Base-by-base conservation (phyloP, 2,329 filamentous ascomycete genomes). In the Arthrobotrys musiformis region DNA sequence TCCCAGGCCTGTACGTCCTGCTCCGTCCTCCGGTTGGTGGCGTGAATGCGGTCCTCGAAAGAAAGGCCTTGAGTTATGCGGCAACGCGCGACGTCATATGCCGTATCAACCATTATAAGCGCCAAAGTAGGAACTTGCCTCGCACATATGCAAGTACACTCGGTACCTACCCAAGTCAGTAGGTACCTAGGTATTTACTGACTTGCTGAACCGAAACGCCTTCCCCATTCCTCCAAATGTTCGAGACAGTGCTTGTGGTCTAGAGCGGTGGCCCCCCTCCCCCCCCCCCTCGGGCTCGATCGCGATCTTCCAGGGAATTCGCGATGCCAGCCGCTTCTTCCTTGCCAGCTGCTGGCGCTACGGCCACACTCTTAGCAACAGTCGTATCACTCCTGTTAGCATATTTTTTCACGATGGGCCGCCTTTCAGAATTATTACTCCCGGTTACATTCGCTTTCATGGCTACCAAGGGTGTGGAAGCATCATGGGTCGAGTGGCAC, bases 401-500 rank as follows among this genome's bases (percentile, higher is more conserved):
- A n/a, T 58, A 61, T 13, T 9, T 24, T n/a, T 74, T 37, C 19
- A 46, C 37, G 6, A 61, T 62, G 42, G 26, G 19, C 48, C 26
- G 48, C 15, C 33, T 75, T 4, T 56, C 33, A 17, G 50, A 48
- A 6, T 35, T 75, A 7, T n/a, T 69, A 40, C 42, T 46, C 19
- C 63, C 63, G 24, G 40, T 48, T 6, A 19, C 30, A 7, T 30
- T 69, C 30, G 26, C n/a, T 22, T 35, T 50, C 35, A 22, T 44
- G 40, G 37, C 24, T 11, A 33, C 28, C 2, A 22, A 40, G 2
- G 26, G 5, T 1, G 26, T 24, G 8, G 7, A 19, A 13, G 33
- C 44, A 2, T 17, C 56, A 15, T 9, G 30, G 26, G 9, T 13
- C 22, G 8, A 69, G 63, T 92, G 90, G 90, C 84, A 90, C 82